Percentiles rank a stretch among this genome's conserved stretches.
Evolutionary conservation across 2,329 filamentous ascomycete species (phyloP).

Genomic region (Ophiostoma sp.): DNA sequence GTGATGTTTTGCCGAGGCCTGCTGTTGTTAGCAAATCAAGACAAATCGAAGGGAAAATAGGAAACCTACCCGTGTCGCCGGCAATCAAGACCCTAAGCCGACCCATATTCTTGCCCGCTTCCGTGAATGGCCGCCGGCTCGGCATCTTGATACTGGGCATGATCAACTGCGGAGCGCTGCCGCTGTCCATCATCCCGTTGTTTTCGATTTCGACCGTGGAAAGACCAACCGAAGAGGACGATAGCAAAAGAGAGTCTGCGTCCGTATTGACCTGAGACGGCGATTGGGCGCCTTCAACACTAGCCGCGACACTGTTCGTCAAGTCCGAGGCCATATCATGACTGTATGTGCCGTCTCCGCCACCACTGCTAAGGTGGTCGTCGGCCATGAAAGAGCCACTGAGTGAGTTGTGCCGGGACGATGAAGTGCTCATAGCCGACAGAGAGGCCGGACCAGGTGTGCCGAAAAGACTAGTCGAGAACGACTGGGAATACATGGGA

Average conservation of each 20-base stretch:
- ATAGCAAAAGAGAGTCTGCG: not conserved
- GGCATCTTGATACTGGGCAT: slow-evolving; percentile 97
- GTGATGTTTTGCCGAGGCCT: slow-evolving; percentile 83
- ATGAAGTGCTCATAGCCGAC: slow-evolving; percentile 43
- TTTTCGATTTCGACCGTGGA: slow-evolving; percentile 12
- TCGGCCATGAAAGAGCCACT: slow-evolving; percentile 44
- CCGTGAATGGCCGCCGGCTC: slow-evolving; percentile 79
- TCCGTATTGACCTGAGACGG: not conserved
- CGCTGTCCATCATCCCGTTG: slow-evolving; percentile 43
- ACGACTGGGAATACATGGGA: slow-evolving; percentile 37
- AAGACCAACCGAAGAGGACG: not conserved
- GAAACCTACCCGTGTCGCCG: slow-evolving; percentile 46
- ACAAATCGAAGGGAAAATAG: not conserved
- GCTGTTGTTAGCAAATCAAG: not conserved
- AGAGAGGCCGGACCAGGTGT: slow-evolving; percentile 37
- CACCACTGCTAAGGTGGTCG: slow-evolving; percentile 29
- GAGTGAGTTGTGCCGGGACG: slow-evolving; percentile 48
- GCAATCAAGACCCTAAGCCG: slow-evolving; percentile 84
- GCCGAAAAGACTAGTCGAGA: slow-evolving; percentile 41
- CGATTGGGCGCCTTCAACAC: not conserved
- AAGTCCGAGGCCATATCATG: not conserved
- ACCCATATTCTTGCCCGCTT: slow-evolving; percentile 75
- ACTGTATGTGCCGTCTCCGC: slow-evolving; percentile 34
- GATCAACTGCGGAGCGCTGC: slow-evolving; percentile 70
- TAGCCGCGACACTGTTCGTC: not conserved